Percentiles rank a stretch among this genome's conserved stretches.
phyloP scores from a whole-genome alignment of 2,329 filamentous ascomycete genomes.

The Pseudogymnoascus sp. region DNA sequence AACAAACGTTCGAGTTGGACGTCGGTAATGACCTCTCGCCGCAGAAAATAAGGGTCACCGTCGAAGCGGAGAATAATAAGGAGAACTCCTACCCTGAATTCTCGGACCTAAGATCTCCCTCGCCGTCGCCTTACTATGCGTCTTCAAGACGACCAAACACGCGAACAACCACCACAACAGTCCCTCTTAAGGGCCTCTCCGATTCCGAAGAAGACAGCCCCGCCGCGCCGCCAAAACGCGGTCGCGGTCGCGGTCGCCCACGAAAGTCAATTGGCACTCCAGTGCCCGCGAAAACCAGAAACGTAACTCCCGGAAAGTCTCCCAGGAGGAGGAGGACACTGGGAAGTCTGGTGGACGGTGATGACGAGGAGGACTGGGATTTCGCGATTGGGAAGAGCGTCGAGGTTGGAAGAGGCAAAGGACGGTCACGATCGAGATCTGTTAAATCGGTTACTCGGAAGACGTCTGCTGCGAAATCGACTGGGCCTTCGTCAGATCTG shows the following conservation, averaged over 20 bases:
- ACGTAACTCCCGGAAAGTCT: conserved; percentile 20
- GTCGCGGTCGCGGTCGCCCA: conserved; percentile 34
- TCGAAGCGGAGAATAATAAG: conserved; percentile 26
- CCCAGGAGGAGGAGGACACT: conserved; percentile 22
- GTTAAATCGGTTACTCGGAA: conserved; percentile 18
- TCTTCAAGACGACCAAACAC: conserved; percentile 20
- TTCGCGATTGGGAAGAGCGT: conserved; percentile 20
- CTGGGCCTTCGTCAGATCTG: conserved; percentile 5
- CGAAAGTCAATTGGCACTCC: conserved; percentile 34
- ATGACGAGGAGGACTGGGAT: conserved; percentile 21
- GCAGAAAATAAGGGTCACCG: conserved; percentile 29
- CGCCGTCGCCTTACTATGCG: conserved; percentile 15
- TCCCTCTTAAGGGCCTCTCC: conserved; percentile 27
- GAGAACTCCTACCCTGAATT: conserved; percentile 19
- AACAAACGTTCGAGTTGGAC: conserved; percentile 29
- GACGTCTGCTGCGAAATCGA: conserved; percentile 13
- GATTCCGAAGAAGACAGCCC: conserved; percentile 24
- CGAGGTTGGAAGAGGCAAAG: conserved; percentile 19
- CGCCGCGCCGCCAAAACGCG: conserved; percentile 31
- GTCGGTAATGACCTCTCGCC: conserved; percentile 28
- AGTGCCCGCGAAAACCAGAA: conserved; percentile 27
- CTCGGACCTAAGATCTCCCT: conserved; percentile 11
- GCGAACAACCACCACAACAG: conserved; percentile 26
- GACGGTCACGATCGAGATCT: conserved; percentile 23
- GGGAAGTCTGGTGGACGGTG: conserved; percentile 20